These are phyloP conservation scores for Xylaria intraflava DNA, from an alignment of 495 filamentous ascomycete species.

Conservation along the genomic window DNA sequence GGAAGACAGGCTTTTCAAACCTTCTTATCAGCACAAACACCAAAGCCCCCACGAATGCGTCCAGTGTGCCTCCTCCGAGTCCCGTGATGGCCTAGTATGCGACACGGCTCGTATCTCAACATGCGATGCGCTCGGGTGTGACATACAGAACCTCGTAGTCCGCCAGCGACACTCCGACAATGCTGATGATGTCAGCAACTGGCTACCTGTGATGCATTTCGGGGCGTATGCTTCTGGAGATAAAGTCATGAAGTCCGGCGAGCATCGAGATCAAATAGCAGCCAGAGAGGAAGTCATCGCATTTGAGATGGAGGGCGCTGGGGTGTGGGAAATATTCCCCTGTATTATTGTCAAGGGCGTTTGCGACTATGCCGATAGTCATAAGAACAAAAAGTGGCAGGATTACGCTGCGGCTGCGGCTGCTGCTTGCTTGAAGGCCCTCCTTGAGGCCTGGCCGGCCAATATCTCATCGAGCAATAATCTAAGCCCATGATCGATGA, in stretches of 20 bases:
- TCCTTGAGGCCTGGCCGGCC: too few species aligned
- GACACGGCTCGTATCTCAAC: not conserved
- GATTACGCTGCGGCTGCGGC: conserved; percentile 34
- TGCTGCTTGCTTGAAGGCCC: conserved; percentile 19
- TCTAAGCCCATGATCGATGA: too few species aligned
- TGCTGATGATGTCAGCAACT: not conserved
- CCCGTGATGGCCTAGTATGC: not conserved
- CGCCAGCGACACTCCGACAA: not conserved
- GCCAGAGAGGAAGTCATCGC: conserved; percentile 23
- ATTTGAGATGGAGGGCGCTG: conserved; percentile 44
- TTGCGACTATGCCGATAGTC: conserved; percentile 40
- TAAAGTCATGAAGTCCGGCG: conserved; percentile 24
- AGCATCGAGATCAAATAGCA: conserved; percentile 20
- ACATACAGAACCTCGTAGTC: not conserved
- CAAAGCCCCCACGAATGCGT: not conserved
- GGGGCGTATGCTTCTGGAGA: conserved; percentile 26
- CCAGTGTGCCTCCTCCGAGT: not conserved
- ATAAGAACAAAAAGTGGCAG: conserved; percentile 42
- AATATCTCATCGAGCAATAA: too few species aligned
- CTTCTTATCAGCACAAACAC: not conserved
- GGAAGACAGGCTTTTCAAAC: not conserved
- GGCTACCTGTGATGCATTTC: too few species aligned
- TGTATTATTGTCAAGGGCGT: conserved; percentile 36
- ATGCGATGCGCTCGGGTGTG: not conserved
- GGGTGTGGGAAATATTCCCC: conserved; percentile 32